Evolutionary conservation across 371 early-diverging fungal species (phyloP), one percentile per base, ranked within the genome.

Genomic region (Mortierella sp.): DNA sequence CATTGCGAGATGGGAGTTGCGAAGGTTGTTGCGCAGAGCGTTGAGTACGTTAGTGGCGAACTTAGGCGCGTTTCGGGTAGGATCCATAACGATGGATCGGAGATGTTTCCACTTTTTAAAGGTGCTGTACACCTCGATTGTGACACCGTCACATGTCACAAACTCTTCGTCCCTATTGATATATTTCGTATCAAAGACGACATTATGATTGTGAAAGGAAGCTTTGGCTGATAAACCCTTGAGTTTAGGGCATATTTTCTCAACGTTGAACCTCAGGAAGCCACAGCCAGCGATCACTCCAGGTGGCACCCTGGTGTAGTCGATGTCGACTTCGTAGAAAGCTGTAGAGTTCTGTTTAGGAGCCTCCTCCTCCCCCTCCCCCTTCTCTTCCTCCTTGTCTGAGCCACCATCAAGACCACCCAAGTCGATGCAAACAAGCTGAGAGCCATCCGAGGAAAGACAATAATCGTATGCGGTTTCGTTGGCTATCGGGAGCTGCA

Each of bases 111-210:
- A 78, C 0, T 16, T 3, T 8, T 55, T 31, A 48, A 38, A 47
- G 44, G 54, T 48, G 11, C 65, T 26, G 45, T 78, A 78, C 0
- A 78, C 44, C 10, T 60, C 54, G 28, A 78, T 73, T 0, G 55
- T 42, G 13, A 28, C 47, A 0, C 52, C 55, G 24, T 73, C 73
- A 24, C 68, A 68, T 38, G 68, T 68, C 38, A 68, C 68, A 68
- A 68, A 68, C 68, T 42, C 24, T 42, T 68, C 68, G 38, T 68
- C 24, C 42, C 34, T 24, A 38, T 38, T 38, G 68, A 68, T 21
- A 42, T 68, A 42, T 0, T 42, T 24, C 9, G n/a, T n/a, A n/a
- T 68, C 42, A 21, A 38, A 42, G 68, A 21, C 68, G 68, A 68
- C 42, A n/a, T n/a, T n/a, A n/a, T n/a, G 11, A 68, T 42, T 42